phyloP scores from a whole-genome alignment of 1,284 basidiomycete genomes.

The Filobasidium uniguttulatum region DNA sequence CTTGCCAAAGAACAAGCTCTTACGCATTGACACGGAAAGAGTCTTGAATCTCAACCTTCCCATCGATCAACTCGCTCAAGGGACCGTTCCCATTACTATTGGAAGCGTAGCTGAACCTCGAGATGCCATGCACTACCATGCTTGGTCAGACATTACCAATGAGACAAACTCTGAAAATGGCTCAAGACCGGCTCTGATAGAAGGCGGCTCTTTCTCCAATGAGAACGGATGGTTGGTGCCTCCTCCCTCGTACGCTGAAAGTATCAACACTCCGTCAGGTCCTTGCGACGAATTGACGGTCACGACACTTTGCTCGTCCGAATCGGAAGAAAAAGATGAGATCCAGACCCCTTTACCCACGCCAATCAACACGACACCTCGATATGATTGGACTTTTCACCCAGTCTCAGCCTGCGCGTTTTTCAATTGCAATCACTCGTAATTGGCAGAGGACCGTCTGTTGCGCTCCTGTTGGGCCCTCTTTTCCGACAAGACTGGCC shows the following conservation, averaged over 20 bases:
- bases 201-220: conserved; percentile 20
- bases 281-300: no score
- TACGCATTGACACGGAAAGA: conserved; percentile 25
- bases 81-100: conserved; percentile 35
- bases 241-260: conserved; percentile 26
- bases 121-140: conserved; percentile 22
- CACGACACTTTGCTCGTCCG: no score
- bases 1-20: conserved; percentile 8
- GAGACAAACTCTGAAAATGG: conserved; percentile 12
- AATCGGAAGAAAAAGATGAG: no score
- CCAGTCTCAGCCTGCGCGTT: no score
- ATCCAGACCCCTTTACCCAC: no score
- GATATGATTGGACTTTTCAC: no score
- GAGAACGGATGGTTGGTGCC: conserved; percentile 30
- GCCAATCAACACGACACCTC: no score
- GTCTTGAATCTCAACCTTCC: conserved; percentile 11
- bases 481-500: no score
- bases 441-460: no score
- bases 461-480: no score
- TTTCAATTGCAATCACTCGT: no score
- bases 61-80: neutral
- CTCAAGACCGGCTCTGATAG: conserved; percentile 21
- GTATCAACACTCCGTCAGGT: no score
- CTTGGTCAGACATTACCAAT: conserved; percentile 28
- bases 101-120: conserved; percentile 38